These are phyloP conservation scores for Neofusicoccum kwambonambiense DNA, from an alignment of 2,329 filamentous ascomycete species.

Conservation along the genomic window DNA sequence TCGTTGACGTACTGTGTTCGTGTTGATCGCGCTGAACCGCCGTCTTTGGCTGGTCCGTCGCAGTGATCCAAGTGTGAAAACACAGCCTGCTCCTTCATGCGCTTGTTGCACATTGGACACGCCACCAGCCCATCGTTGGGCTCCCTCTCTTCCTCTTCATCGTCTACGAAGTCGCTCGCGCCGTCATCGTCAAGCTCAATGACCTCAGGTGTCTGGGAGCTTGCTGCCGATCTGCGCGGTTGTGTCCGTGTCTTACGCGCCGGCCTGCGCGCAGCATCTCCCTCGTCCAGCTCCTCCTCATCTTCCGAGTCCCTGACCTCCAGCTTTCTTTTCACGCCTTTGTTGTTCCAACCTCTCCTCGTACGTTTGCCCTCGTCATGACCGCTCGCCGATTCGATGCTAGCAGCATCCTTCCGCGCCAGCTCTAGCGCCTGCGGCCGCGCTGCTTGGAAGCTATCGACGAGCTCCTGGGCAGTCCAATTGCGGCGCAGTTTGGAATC, in stretches of 20 bases:
- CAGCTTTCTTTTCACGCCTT: slow-evolving; percentile 50
- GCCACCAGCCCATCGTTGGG: slow-evolving; percentile 72
- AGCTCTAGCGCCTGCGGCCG: slow-evolving; percentile 63
- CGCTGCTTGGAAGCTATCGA: slow-evolving; percentile 71
- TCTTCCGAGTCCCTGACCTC: slow-evolving; percentile 50
- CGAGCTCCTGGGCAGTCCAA: slow-evolving; percentile 79
- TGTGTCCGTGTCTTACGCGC: slow-evolving; percentile 41
- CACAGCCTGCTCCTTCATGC: slow-evolving; percentile 78
- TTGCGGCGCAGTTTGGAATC: slow-evolving; percentile 83
- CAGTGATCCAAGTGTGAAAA: slow-evolving; percentile 77
- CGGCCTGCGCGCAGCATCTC: slow-evolving; percentile 50
- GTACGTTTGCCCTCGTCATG: slow-evolving; percentile 22
- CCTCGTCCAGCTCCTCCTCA: slow-evolving; percentile 38
- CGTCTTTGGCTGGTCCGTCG: slow-evolving; percentile 41
- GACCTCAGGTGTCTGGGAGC: slow-evolving; percentile 25
- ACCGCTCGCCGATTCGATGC: slow-evolving; percentile 26
- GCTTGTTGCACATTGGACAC: slow-evolving; percentile 77
- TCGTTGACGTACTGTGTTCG: slow-evolving; percentile 29
- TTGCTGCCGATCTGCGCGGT: slow-evolving; percentile 28
- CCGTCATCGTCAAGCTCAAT: slow-evolving; percentile 23
- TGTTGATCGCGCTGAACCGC: slow-evolving; percentile 25
- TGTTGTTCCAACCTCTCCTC: slow-evolving; percentile 15
- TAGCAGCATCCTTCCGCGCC: slow-evolving; percentile 47
- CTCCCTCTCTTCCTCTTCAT: slow-evolving; percentile 39
- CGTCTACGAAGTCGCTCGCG: slow-evolving; percentile 37